phyloP scores from a whole-genome alignment of 495 filamentous ascomycete genomes.

The Thermothielavioides terrestris region DNA sequence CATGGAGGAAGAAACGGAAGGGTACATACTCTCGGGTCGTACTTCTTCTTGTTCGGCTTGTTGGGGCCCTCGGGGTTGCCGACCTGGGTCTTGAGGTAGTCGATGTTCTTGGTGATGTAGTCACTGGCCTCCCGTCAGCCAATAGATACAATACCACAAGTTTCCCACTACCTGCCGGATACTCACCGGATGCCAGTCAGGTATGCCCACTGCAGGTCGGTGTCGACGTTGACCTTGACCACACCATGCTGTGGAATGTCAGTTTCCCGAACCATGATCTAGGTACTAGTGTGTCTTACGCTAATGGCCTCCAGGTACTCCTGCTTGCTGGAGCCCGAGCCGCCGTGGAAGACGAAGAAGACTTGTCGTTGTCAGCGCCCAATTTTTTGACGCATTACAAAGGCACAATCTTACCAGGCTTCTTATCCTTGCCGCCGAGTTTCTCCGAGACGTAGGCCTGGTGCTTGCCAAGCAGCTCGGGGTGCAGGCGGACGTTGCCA shows the following conservation, averaged over 20 bases:
- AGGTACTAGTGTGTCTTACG: conserved; percentile 17
- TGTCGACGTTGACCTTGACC: conserved; percentile 93
- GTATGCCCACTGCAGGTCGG: conserved; percentile 83
- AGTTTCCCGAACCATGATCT: neutral
- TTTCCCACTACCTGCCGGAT: neutral
- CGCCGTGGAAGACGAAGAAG: conserved; percentile 99
- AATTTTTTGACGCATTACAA: neutral
- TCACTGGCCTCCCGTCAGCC: conserved; percentile 36
- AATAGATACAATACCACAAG: neutral
- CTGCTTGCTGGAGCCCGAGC: conserved; percentile 78
- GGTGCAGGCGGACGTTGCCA: conserved; percentile 92
- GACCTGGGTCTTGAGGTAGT: conserved; percentile 75
- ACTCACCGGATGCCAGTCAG: conserved; percentile 63
- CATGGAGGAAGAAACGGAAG: neutral
- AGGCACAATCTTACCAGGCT: conserved; percentile 45
- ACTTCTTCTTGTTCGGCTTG: conserved; percentile 99
- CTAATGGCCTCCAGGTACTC: conserved; percentile 82
- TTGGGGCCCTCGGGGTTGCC: conserved; percentile 92
- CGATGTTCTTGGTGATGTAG: conserved; percentile 89
- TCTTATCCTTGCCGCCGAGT: conserved; percentile 52
- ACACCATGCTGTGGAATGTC: conserved; percentile 54
- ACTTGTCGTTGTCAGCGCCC: conserved; percentile 34
- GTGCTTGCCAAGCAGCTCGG: conserved; percentile 89
- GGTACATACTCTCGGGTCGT: conserved; percentile 46
- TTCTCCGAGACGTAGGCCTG: conserved; percentile 81